These are phyloP conservation scores for Paramecium octaurelia DNA, from an alignment of 73 alveolate species.

Conservation along the genomic window DNA sequence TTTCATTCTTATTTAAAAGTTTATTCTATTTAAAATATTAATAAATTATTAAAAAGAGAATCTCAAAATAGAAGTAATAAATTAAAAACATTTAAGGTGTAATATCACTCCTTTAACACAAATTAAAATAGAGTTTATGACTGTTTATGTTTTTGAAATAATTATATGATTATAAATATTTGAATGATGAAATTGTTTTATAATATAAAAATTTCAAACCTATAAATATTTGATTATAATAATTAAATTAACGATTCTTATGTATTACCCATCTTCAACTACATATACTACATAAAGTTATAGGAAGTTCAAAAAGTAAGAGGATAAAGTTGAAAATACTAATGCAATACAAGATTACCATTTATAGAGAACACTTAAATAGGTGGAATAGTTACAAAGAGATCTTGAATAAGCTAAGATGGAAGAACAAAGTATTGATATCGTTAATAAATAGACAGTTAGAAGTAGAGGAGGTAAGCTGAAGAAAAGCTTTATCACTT, in stretches of 20 bases:
- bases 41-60: too few relatives aligned
- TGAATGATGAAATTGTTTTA: too few relatives aligned
- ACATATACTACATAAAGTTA: constrained; percentile 1
- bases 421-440: background rate
- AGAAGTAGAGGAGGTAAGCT: background rate
- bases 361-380: background rate
- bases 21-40: too few relatives aligned
- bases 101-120: too few relatives aligned
- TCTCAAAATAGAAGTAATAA: too few relatives aligned
- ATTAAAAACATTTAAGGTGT: too few relatives aligned
- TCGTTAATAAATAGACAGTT: background rate
- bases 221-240: background rate
- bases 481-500: background rate
- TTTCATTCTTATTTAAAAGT: too few relatives aligned
- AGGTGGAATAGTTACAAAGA: background rate
- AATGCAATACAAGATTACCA: background rate
- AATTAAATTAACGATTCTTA: background rate
- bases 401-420: background rate
- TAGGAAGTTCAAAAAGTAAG: background rate
- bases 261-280: constrained; percentile 1
- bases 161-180: too few relatives aligned
- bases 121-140: too few relatives aligned
- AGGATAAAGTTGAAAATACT: background rate
- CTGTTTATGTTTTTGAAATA: too few relatives aligned
- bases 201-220: background rate